Evolutionary conservation across 2,329 filamentous ascomycete genomes (phyloP).

Genomic region (Hypoxylon sp.): DNA sequence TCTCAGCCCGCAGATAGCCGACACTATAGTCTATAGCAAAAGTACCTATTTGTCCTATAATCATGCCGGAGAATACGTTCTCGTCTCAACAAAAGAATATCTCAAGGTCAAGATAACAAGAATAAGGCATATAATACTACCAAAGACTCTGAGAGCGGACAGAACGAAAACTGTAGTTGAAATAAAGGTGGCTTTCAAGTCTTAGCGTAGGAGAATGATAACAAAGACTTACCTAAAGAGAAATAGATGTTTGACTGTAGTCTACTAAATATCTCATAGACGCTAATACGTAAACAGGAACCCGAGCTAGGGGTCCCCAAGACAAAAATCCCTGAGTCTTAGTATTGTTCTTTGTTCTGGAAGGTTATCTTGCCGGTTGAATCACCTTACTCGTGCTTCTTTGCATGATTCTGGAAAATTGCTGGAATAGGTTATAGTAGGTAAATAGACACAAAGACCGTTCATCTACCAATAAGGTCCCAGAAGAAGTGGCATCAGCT

Average conservation of each 20-base stretch:
- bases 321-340: not conserved
- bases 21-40: not conserved
- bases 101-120: not conserved
- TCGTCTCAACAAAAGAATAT: not conserved
- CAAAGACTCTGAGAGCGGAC: not conserved
- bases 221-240: not conserved
- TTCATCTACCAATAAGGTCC: not conserved
- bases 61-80: not conserved
- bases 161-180: not conserved
- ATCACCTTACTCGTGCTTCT: not conserved
- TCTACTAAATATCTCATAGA: not conserved
- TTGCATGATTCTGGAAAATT: conserved; percentile 11
- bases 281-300: not conserved
- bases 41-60: no score
- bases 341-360: conserved; percentile 1
- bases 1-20: not conserved
- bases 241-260: not conserved
- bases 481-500: not conserved
- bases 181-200: not conserved
- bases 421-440: not conserved
- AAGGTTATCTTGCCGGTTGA: not conserved
- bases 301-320: not conserved
- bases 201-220: not conserved
- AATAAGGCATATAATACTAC: not conserved
- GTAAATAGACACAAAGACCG: not conserved